Evolutionary conservation across 192 early-diverging fungal genomes (phyloP), one percentile per base, ranked within the genome.

Genomic region (Coemansia reversa): DNA sequence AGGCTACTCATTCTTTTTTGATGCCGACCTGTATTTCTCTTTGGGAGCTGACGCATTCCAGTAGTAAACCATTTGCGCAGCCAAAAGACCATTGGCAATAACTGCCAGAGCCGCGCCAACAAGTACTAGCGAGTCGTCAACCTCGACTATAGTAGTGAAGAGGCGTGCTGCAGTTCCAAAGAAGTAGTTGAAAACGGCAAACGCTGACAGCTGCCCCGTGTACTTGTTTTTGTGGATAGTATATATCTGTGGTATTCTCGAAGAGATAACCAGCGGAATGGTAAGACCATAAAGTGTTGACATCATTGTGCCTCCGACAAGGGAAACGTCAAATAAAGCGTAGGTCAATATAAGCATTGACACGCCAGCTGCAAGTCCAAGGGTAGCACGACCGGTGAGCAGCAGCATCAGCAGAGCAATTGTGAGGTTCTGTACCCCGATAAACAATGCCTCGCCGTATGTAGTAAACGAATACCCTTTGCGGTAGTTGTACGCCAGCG

Each of bases 81-180:
- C 84, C 33, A 97, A 69, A 16, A 94, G 66, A 23, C 79, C 86
- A 74, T 98, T 97, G 55, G 96, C 84, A 27, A 79, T 52, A 5
- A 87, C 83, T 25, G 93, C 91, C 53, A 91, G 71, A 16, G 91
- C 45, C 48, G 79, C 85, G 50, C 90, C 87, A 20, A 80, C 62
- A 20, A 98, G 76, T 65, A 98, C 84, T 8, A 92, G 66, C 20
- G 82, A 72, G 68, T 97, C 94, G 61, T 94, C 84, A 5, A 97
- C 84, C 76, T 98, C 95, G 30, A 91, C 89, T 69, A 96, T 62
- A 12, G 97, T 97, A 8, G 97, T 98, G 68, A 90, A 94, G 2
- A 97, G 84, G 57, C 97, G 86, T 4, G 95, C 97, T 1, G 87
- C 80, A 5, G 86, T 86, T 32, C 97, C 97, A 22, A 90, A 75